A percentile compares a stretch with the other conserved stretches of the same genome.
These are phyloP conservation scores for Verbascum thapsus DNA, from an alignment of 257 asterid genomes.

Conservation along the genomic window DNA sequence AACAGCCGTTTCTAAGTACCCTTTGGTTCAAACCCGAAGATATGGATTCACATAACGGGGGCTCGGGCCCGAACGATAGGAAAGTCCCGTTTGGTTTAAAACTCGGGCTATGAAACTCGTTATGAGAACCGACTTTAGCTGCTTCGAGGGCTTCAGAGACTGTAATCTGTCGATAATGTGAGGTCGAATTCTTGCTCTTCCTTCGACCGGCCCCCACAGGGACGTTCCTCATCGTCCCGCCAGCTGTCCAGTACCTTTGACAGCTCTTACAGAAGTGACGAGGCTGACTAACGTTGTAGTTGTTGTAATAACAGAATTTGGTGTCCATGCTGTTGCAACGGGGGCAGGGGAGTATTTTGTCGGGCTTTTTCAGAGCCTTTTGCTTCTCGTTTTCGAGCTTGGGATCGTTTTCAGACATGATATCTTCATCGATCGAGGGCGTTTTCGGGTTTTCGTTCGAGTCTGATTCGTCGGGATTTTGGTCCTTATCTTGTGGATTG, in stretches of 20 bases:
- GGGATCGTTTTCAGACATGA: conserved; percentile 29
- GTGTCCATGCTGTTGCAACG: conserved; percentile 95
- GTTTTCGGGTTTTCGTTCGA: conserved; percentile 36
- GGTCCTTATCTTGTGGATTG: conserved; percentile 33
- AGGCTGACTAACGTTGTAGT: conserved; percentile 84
- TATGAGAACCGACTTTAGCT: conserved; percentile 44
- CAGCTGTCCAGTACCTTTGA: conserved; percentile 96
- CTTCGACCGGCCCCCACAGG: conserved; percentile 93
- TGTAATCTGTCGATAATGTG: conserved; percentile 59
- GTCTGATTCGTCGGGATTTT: conserved; percentile 38
- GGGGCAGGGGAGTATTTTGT: conserved; percentile 87
- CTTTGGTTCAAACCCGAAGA: conserved; percentile 50
- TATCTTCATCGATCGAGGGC: conserved; percentile 52
- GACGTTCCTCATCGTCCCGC: conserved; percentile 92
- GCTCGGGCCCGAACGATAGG: conserved; percentile 65
- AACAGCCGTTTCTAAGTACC: conserved; percentile 33
- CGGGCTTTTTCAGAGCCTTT: conserved; percentile 75
- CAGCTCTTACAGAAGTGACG: conserved; percentile 95
- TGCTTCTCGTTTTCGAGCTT: conserved; percentile 50
- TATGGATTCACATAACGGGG: conserved; percentile 55
- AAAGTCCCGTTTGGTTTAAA: conserved; percentile 59
- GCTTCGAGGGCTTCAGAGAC: conserved; percentile 65
- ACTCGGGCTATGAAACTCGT: conserved; percentile 43
- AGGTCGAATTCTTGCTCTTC: conserved; percentile 63
- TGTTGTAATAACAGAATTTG: conserved; percentile 88